A percentile compares a stretch with the other conserved stretches of the same genome.
Conservation (phyloP, 768 basidiomycete species). For the Royoungia palumana region DNA sequence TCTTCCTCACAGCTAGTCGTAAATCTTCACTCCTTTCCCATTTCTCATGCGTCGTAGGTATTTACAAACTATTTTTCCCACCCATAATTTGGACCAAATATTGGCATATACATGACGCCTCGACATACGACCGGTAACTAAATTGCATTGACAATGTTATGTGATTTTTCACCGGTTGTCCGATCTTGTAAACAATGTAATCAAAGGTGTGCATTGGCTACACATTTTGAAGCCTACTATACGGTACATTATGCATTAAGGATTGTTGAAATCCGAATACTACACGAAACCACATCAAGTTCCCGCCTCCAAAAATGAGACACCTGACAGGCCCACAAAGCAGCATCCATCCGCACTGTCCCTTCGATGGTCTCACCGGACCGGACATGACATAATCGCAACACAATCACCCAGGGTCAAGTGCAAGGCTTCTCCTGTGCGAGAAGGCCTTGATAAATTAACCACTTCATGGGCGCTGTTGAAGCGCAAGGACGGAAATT, state of each 20-base stretch:
- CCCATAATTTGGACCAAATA: no score
- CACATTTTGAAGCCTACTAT: slow-evolving; percentile 16
- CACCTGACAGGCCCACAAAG: slow-evolving; percentile 25
- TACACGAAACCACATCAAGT: slow-evolving; percentile 35
- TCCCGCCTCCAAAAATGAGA: slow-evolving; percentile 26
- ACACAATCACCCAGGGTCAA: slow-evolving; percentile 58
- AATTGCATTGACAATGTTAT: no score
- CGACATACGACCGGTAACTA: no score
- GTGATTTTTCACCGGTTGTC: no score
- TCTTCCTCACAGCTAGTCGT: no score
- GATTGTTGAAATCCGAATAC: slow-evolving; percentile 83
- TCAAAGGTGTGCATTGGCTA: no score
- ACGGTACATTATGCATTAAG: slow-evolving; percentile 37
- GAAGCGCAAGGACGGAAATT: slow-evolving; percentile 66
- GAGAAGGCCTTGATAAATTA: slow-evolving; percentile 46
- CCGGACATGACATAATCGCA: slow-evolving; percentile 28
- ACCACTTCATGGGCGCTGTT: slow-evolving; percentile 82
- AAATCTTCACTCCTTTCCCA: neutral
- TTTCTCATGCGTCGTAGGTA: neutral
- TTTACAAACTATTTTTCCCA: no score
- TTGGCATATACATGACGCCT: no score
- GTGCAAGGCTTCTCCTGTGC: slow-evolving; percentile 30
- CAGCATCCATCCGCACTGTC: slow-evolving; percentile 17
- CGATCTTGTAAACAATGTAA: no score
- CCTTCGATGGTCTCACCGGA: slow-evolving; percentile 17